These are phyloP conservation scores for Phlyctochytrium bullatum DNA, from an alignment of 192 early-diverging fungal genomes.

Conservation along the genomic window DNA sequence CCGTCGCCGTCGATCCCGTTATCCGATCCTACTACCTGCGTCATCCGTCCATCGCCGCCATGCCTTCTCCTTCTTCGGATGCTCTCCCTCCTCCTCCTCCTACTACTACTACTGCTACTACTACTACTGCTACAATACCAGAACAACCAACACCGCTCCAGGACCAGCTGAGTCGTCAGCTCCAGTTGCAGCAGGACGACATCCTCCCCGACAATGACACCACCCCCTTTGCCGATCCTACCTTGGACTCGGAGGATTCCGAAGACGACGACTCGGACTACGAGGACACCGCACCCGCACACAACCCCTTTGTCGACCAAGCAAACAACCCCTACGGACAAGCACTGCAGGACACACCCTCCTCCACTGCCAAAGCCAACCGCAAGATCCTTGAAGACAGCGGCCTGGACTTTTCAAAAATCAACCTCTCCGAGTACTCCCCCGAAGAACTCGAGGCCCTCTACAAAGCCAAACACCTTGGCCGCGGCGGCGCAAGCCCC, in stretches of 20 bases:
- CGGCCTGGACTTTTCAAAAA: constrained; percentile 3
- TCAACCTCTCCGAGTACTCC: background rate
- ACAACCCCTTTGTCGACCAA: background rate
- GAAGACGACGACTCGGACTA: background rate
- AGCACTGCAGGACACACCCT: background rate
- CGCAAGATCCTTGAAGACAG: background rate
- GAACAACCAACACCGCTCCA: too few species aligned
- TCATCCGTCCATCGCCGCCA: background rate
- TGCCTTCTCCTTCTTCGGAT: background rate
- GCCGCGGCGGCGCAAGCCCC: too few species aligned
- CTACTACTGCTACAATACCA: too few species aligned
- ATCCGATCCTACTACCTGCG: background rate
- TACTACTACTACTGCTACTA: background rate
- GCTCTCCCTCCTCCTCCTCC: background rate
- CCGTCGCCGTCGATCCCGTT: too few species aligned
- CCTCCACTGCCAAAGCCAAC: background rate
- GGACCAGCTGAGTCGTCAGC: too few species aligned
- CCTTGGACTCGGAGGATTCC: background rate
- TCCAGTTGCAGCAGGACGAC: background rate
- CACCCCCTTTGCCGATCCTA: background rate
- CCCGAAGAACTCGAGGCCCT: constrained; percentile 1
- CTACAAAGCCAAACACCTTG: constrained; percentile 6
- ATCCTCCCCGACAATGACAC: background rate
- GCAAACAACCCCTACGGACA: background rate
- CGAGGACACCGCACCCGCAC: background rate